Evolutionary conservation across 805 yeast genomes (phyloP).

Genomic region (Saturnispora kantuleensis): DNA sequence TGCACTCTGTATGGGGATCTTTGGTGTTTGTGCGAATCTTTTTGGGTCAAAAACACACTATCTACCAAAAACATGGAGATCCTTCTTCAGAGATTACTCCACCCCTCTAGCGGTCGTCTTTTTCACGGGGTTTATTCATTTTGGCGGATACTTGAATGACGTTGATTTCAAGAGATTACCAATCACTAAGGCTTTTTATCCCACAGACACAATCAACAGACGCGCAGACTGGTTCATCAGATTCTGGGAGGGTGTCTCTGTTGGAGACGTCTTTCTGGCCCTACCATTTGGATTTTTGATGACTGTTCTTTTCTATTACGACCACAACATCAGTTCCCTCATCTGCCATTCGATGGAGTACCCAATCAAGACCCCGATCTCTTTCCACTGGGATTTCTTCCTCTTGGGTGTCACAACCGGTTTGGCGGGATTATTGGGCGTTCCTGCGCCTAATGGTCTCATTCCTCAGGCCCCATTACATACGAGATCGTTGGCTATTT

Average conservation of each 20-base stretch:
- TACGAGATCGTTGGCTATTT: conserved; percentile 63
- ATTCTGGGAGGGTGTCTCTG: conserved; percentile 60
- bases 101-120: conserved; percentile 77
- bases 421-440: conserved; percentile 73
- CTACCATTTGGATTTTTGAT: conserved; percentile 84
- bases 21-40: conserved; percentile 54
- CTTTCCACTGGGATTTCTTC: conserved; percentile 89
- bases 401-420: conserved; percentile 83
- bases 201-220: conserved; percentile 42
- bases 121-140: conserved; percentile 88
- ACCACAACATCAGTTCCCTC: conserved; percentile 87
- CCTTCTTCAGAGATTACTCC: conserved; percentile 75
- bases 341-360: conserved; percentile 83
- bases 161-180: conserved; percentile 57
- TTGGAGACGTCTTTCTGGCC: conserved; percentile 76
- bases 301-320: conserved; percentile 83
- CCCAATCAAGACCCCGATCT: conserved; percentile 75
- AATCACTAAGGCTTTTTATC: conserved; percentile 60
- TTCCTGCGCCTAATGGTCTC: conserved; percentile 94
- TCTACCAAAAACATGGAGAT: conserved; percentile 50
- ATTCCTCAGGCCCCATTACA: conserved; percentile 97
- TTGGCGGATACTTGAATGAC: conserved; percentile 64
- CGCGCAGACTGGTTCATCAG: conserved; percentile 68
- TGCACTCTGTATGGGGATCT: conserved; percentile 63
- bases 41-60: conserved; percentile 57